Conservation (phyloP, 148 eudicot species). For the Pouteria glomerata region DNA sequence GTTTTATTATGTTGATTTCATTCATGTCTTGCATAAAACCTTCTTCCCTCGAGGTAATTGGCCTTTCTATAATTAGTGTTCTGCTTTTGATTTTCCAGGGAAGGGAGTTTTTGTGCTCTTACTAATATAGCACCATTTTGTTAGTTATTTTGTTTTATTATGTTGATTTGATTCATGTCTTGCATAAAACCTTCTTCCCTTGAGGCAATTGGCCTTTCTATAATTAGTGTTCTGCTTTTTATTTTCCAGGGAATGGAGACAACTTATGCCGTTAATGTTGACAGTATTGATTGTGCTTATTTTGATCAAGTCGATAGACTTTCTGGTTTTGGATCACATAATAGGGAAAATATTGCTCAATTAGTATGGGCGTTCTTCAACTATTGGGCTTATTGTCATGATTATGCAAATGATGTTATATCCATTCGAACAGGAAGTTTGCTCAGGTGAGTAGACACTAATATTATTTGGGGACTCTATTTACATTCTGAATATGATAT, state of each 20-base stretch:
- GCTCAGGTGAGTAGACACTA: slow-evolving; percentile 51
- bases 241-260: slow-evolving; percentile 60
- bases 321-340: slow-evolving; percentile 57
- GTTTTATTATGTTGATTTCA: too few species aligned
- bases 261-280: slow-evolving; percentile 63
- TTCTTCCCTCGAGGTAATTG: not conserved
- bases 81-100: slow-evolving; percentile 36
- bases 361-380: slow-evolving; percentile 86
- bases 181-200: not conserved
- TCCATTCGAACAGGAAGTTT: slow-evolving; percentile 68
- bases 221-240: slow-evolving; percentile 1
- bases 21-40: not conserved
- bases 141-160: too few species aligned
- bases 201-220: not conserved
- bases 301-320: slow-evolving; percentile 86
- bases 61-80: not conserved
- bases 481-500: not conserved
- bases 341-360: slow-evolving; percentile 66
- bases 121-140: not conserved
- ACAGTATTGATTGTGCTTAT: slow-evolving; percentile 55
- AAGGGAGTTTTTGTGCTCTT: slow-evolving; percentile 34
- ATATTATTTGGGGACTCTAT: not conserved
- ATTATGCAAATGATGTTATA: slow-evolving; percentile 76
- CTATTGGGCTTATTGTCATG: slow-evolving; percentile 94
- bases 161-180: too few species aligned